A percentile compares a stretch with the other conserved stretches of the same genome.
Evolutionary conservation across 2,329 filamentous ascomycete genomes (phyloP).

Genomic region (Clonostachys byssicola): DNA sequence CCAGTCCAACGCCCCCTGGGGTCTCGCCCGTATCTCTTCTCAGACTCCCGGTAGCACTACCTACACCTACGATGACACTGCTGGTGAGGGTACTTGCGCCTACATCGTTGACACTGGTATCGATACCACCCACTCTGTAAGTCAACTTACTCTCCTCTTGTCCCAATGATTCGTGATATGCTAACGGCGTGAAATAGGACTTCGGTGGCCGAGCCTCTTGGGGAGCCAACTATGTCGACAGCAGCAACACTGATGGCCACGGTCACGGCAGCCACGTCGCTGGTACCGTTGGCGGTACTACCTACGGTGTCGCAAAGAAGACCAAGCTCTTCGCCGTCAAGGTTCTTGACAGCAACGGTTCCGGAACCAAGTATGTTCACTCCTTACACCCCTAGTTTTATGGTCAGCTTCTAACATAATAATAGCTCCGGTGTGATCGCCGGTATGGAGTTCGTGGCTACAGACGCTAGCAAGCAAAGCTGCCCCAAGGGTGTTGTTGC

Average conservation of each 20-base stretch:
- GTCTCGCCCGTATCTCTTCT: constrained; percentile 30
- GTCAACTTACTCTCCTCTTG: constrained; percentile 4
- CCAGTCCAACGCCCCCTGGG: constrained; percentile 33
- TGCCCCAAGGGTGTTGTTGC: constrained; percentile 40
- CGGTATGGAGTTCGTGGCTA: constrained; percentile 35
- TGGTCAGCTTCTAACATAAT: neutral
- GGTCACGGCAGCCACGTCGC: constrained; percentile 44
- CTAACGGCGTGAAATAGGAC: constrained; percentile 12
- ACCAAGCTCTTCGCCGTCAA: constrained; percentile 37
- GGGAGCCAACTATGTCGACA: constrained; percentile 29
- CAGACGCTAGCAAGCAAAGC: constrained; percentile 22
- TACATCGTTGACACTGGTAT: constrained; percentile 43
- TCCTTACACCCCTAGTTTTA: constrained; percentile 17
- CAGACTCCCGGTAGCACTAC: constrained; percentile 11
- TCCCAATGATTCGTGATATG: neutral
- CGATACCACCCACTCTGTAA: constrained; percentile 23
- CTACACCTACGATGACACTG: constrained; percentile 30
- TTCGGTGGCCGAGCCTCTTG: constrained; percentile 36
- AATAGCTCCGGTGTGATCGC: constrained; percentile 32
- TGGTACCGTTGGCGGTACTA: constrained; percentile 35
- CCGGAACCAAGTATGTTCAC: constrained; percentile 30
- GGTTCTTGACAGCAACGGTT: constrained; percentile 31
- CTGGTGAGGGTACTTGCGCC: constrained; percentile 31
- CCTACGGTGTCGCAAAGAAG: constrained; percentile 41
- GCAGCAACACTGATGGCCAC: constrained; percentile 29